Evolutionary conservation across 768 basidiomycete genomes (phyloP), one percentile per base, ranked within the genome.

Genomic region (Imleria badia): DNA sequence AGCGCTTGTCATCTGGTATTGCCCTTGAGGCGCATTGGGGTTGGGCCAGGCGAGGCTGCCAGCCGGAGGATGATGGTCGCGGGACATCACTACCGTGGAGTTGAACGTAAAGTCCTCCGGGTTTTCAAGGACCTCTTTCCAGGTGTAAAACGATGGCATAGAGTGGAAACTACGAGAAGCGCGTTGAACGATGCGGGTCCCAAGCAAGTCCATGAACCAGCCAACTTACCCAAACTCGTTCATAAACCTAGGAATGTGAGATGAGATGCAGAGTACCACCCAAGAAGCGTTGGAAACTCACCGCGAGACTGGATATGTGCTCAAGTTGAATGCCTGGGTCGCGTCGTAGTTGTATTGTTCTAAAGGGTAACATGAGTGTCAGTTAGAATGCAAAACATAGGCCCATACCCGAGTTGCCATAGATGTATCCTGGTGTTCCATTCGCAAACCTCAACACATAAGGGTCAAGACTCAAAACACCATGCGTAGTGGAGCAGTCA

Each of bases 91-190:
- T 9, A 79, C 81, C 0, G 79, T 79, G 0, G 81, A 81, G 65
- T 83, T 83, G 70, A 84, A 83, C 23, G 71, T 71, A 66, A 81
- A 83, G 60, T 83, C 82, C 10, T 75, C 76, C 0, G 77, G 73
- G 5, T 76, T 75, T 20, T 66, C 59, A 5, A 84, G 75, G 2
- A 80, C 83, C 60, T 83, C 80, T 60, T 82, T 74, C 82, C 82
- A 85, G 48, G 71, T 78, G 56, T 81, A 84, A 67, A 84, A 80
- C 1, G 82, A 83, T 6, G 82, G 83, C 78, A 82, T 81, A 0
- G 82, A 84, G 63, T 83, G 83, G 68, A 82, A 83, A 11, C 81
- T 81, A 35, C n/a, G 20, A 33, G 1, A 30, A 20, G 29, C 4
- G 8, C 6, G 14, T 45, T 14, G 23, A 39, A 39, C 19, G 17